Base-by-base conservation (phyloP, 345 rosid species). In the Salix udensis region DNA sequence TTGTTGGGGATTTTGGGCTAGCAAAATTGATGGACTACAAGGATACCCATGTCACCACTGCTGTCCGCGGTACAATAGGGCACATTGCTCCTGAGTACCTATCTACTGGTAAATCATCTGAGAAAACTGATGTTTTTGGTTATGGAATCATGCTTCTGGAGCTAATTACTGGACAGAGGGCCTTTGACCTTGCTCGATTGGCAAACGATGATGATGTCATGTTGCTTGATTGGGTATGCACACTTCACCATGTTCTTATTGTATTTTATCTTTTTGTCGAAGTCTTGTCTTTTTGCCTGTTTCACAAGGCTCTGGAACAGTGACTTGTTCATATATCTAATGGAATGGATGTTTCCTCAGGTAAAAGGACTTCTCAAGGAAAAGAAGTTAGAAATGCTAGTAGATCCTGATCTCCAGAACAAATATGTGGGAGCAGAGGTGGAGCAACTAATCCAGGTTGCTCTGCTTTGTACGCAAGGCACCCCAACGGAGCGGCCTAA, bases 11-110 rank as follows among this genome's bases (percentile, higher is more conserved):
- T 84, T 95, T 95, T 73, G 98, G 98, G 73, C 76, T 95, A 68
- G 98, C 98, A 0, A 95, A 91, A 82, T 91, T 95, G 72, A 95
- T 95, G 98, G 98, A 95, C 85, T 95, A 95, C 86, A 95, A 95
- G 87, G 98, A 95, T 67, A 95, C 98, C 28, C 97, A 95, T 79
- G 98, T 93, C 34, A 95, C 98, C 21, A 95, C 98, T 72, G 98
- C 98, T 0, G 98, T 95, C 68, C 96, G 98, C 44, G 98, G 98
- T 55, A 95, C 98, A 5, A 93, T 95, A 14, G 98, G 98, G 37
- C 98, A 95, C 74, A 95, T 95, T 15, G 98, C 98, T 82, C 98
- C 97, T 0, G 98, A 95, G 55, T 95, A 95, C 81, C 96, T 95
- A 64, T 93, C 98, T 1, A 93, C 97, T 1, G 98, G 98, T 8